Conservation (phyloP, 225 moss, liverwort and hornwort genomes). For the Rhytidiadelphus loreus region DNA sequence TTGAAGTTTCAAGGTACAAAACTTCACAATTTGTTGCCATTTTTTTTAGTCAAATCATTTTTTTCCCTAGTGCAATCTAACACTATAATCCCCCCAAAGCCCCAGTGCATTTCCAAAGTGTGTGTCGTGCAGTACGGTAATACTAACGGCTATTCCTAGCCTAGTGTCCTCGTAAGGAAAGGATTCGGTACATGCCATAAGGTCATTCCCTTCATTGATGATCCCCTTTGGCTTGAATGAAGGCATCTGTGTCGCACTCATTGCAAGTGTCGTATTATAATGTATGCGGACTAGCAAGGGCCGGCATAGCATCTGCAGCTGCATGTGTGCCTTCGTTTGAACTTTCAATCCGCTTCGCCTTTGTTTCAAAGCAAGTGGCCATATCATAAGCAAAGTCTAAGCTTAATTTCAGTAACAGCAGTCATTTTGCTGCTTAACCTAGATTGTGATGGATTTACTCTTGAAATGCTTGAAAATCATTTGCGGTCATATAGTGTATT, state of each 20-base stretch:
- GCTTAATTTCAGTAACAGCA: not conserved
- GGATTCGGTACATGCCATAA: not conserved
- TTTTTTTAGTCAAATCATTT: too few relatives aligned
- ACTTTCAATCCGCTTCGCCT: not conserved
- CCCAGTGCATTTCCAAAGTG: too few relatives aligned
- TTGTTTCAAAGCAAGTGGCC: not conserved
- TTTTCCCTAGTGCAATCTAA: too few relatives aligned
- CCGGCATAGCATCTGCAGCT: not conserved
- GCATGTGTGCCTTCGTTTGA: not conserved
- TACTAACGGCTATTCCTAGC: too few relatives aligned
- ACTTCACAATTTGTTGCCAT: too few relatives aligned
- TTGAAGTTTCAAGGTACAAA: too few relatives aligned
- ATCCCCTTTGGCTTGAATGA: not conserved
- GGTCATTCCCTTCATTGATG: not conserved
- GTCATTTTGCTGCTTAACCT: not conserved
- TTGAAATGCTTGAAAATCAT: too few relatives aligned
- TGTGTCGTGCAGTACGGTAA: not conserved
- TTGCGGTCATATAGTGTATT: too few relatives aligned
- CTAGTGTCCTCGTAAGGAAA: not conserved
- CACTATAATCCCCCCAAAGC: too few relatives aligned
- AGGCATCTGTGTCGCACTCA: not conserved
- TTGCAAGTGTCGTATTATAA: not conserved
- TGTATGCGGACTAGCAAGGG: too few relatives aligned
- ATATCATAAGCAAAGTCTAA: not conserved
- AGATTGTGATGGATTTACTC: not conserved